Evolutionary conservation across 2,329 filamentous ascomycete species (phyloP).

Genomic region (Fusarium tupiense): DNA sequence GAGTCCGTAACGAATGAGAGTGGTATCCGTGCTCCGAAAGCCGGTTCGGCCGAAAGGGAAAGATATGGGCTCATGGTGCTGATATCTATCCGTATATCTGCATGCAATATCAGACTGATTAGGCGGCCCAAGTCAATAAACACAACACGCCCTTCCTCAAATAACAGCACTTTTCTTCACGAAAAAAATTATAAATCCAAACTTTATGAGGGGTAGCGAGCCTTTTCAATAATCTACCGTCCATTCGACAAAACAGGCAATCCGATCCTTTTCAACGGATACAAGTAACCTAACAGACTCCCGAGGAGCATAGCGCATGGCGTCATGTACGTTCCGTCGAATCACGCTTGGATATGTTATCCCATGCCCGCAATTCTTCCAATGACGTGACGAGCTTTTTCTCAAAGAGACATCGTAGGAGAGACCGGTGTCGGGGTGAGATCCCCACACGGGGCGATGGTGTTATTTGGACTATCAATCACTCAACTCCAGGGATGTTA

Average conservation of each 20-base stretch:
- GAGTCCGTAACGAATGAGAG: not conserved
- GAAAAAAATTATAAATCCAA: not conserved
- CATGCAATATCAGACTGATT: not conserved
- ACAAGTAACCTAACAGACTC: not conserved
- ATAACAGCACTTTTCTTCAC: not conserved
- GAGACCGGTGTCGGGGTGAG: slow-evolving; percentile 34
- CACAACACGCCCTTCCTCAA: not conserved
- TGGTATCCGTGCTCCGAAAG: slow-evolving; percentile 4
- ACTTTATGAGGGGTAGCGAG: not conserved
- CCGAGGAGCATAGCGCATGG: slow-evolving; percentile 26
- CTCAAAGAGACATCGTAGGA: slow-evolving; percentile 6
- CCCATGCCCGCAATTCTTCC: slow-evolving; percentile 26
- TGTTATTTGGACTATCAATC: slow-evolving; percentile 43
- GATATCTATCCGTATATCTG: not conserved
- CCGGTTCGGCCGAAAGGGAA: slow-evolving; percentile 28
- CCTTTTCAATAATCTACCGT: slow-evolving; percentile 6
- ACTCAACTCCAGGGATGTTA: slow-evolving; percentile 30
- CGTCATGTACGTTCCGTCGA: slow-evolving; percentile 35
- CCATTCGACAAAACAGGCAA: slow-evolving; percentile 4
- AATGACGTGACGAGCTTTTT: slow-evolving; percentile 33
- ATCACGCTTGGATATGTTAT: slow-evolving; percentile 31
- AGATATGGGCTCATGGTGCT: slow-evolving; percentile 30
- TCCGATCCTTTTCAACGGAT: slow-evolving; percentile 18
- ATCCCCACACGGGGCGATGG: slow-evolving; percentile 38
- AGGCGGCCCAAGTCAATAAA: not conserved